Percentiles rank a stretch among this genome's conserved stretches.
Conservation (phyloP, 106 monocot genomes). For the Acorus gramineus region DNA sequence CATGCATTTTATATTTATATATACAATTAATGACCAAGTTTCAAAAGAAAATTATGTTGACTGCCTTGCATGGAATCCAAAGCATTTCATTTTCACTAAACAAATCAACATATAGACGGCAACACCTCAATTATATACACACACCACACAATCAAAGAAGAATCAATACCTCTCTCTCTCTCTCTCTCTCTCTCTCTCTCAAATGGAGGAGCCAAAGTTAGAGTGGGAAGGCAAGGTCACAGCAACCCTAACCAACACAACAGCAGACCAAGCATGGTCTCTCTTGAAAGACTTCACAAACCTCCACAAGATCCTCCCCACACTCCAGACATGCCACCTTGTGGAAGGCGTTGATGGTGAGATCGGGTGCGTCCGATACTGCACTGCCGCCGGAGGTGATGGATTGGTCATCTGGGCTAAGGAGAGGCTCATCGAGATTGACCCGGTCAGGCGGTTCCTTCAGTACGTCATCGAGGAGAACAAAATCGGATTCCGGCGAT, state of each 20-base stretch:
- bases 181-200: too few species aligned
- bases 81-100: too few species aligned
- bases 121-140: too few species aligned
- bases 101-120: too few species aligned
- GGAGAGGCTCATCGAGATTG: conserved; percentile 22
- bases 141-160: too few species aligned
- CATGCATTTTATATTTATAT: too few species aligned
- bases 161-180: too few species aligned
- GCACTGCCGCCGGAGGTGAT: conserved; percentile 4
- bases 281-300: conserved; percentile 30
- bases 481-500: conserved; percentile 42
- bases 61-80: too few species aligned
- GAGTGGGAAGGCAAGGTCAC: conserved; percentile 27
- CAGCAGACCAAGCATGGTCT: conserved; percentile 28
- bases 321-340: conserved; percentile 14
- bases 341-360: conserved; percentile 29
- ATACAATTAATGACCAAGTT: too few species aligned
- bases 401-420: conserved; percentile 20
- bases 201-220: too few species aligned
- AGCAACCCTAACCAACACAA: conserved; percentile 9
- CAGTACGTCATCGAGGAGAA: conserved; percentile 31
- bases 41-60: too few species aligned
- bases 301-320: conserved; percentile 26
- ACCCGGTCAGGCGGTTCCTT: conserved; percentile 11
- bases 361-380: conserved; percentile 30